Evolutionary conservation across 257 asterid genomes (phyloP), one percentile per base, ranked within the genome.

Genomic region (Cynanchum wilfordii): DNA sequence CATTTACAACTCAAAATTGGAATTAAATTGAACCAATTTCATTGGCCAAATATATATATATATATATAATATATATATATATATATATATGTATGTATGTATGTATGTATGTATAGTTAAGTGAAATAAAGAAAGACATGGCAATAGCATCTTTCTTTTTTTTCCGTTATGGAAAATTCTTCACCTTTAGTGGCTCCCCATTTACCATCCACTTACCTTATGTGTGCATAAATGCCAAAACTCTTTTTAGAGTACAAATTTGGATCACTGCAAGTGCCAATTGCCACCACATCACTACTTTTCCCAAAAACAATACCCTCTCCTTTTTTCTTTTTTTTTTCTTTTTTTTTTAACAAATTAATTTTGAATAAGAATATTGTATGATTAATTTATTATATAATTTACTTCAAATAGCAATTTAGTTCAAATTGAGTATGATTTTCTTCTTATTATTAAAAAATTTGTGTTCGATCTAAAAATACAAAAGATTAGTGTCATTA

Each of bases 191-290:
- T 62, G 45, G 67, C 67, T 30, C 36, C 17, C 67, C 67, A 62
- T 62, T 62, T 30, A 62, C 47, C 67, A 30, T 30, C 67, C 67
- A 62, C 67, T 62, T 33, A 30, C 67, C 67, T 16, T 62, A 62
- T 62, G n/a, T 30, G 67, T 62, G 44, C 67, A 62, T 30, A 62
- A 62, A 62, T 62, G 47, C 67, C 67, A 30, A 62, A 62, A 62
- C 67, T 30, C 38, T 50, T 50, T 62, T 62, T 62, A 33, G 3
- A 11, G 13, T 62, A 30, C 45, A 62, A 33, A 44, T 62, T 30
- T 62, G 45, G 25, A 62, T 62, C 67, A 62, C 24, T 62, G 2
- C 67, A 62, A 62, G 45, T 62, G 47, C 13, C 47, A 42, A 62
- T 12, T 29, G 24, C 13, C 47, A 16, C 64, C 7, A 25, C 36